Base-by-base conservation (phyloP, 2,329 filamentous ascomycete genomes). In the Fusarium sublunatum region DNA sequence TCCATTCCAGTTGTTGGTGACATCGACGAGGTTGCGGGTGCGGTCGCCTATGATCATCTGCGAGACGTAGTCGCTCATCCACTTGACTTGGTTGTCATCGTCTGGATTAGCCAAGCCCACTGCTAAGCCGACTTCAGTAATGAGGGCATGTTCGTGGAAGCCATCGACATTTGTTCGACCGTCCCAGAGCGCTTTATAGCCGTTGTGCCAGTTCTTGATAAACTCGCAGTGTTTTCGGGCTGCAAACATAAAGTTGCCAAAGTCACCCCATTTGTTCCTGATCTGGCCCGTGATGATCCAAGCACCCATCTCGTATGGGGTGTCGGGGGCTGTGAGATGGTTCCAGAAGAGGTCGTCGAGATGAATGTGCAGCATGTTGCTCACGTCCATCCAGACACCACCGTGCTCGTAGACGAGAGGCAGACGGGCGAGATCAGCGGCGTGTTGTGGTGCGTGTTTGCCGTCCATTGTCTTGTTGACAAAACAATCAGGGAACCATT, bases 341-440 rank as follows among this genome's bases (percentile, higher is more conserved):
- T 76, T 68, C 79, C 79, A 81, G 70, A 78, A 81, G 1, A 81
- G 74, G 3, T 72, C 69, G 11, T 82, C 78, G 0, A 82, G 58
- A 31, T 76, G 69, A 1, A 75, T 73, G 42, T 81, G 74, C 0
- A 82, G 66, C 15, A 80, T 76, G 5, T 76, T 77, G 1, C 78
- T 77, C 1, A 75, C 76, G 11, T 82, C 80, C 47, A 81, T 74
- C 73, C 76, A 82, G 2, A 79, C 71, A 0, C 80, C 79, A 0
- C 79, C 80, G 29, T 81, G 73, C 7, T 75, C 64, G 48, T 74
- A 77, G 3, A 82, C 53, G 3, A 78, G 65, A 0, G 79, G 74
- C 0, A 81, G 72, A 1, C 82, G 77, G 6, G 84, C 70, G 1
- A 84, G 72, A 48, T 85, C 83, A 3, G 79, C 78, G 1, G 74